Conservation (phyloP, 306 rosid genomes). For the Quercus mongolica region DNA sequence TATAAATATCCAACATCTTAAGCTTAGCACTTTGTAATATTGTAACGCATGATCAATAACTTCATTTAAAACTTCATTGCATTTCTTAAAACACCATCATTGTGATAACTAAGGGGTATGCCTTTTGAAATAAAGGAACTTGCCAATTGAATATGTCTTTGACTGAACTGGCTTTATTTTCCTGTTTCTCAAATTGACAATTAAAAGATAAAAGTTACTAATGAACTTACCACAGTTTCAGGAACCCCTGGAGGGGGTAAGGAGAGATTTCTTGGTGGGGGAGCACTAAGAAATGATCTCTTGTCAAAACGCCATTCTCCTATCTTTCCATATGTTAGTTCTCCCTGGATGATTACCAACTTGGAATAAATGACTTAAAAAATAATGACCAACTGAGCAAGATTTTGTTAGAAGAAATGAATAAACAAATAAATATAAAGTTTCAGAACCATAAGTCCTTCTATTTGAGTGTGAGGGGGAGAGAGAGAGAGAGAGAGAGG, state of each 20-base stretch:
- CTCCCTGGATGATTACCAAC: conserved; percentile 46
- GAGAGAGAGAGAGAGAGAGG: no score
- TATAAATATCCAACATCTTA: not conserved
- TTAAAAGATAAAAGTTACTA: not conserved
- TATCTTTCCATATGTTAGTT: conserved; percentile 70
- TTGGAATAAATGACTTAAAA: conserved; percentile 1
- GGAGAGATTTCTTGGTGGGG: conserved; percentile 78
- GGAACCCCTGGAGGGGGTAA: conserved; percentile 94
- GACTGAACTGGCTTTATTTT: conserved; percentile 1
- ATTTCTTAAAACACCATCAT: not conserved
- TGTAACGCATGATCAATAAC: not conserved
- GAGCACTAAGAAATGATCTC: conserved; percentile 76
- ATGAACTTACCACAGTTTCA: conserved; percentile 79
- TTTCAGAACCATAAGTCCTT: not conserved
- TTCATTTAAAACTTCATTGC: not conserved
- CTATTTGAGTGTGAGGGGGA: not conserved
- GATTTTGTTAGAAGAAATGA: not conserved
- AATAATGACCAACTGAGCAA: conserved; percentile 3
- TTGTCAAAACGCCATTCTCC: conserved; percentile 98
- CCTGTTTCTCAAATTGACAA: conserved; percentile 3
- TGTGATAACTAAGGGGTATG: not conserved
- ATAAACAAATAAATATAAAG: not conserved
- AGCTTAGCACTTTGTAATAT: not conserved
- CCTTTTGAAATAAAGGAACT: not conserved
- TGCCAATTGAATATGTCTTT: not conserved